A percentile compares a stretch with the other conserved stretches of the same genome.
Conservation (phyloP, 2,329 filamentous ascomycete species). For the Cercospora beticola region DNA sequence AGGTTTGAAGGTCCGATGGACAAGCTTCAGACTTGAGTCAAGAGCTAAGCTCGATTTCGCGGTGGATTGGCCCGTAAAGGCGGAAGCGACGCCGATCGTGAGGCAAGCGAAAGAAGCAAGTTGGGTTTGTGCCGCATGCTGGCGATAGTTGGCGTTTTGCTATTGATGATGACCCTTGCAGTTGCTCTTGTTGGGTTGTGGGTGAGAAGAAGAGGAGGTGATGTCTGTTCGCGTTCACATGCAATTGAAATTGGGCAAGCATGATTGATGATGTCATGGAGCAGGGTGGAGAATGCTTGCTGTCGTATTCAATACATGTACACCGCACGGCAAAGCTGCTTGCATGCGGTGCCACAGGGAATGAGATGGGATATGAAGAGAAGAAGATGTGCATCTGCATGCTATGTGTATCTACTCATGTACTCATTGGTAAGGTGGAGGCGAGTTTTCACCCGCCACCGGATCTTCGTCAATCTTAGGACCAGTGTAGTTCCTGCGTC, state of each 20-base stretch:
- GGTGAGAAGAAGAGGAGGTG: neutral
- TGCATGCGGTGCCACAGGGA: neutral
- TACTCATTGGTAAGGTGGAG: neutral
- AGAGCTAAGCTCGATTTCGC: neutral
- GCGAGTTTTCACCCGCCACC: neutral
- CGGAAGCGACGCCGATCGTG: neutral
- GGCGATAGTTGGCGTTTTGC: neutral
- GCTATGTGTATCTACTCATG: neutral
- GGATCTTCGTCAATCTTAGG: slow-evolving; percentile 39
- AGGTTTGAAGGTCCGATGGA: neutral
- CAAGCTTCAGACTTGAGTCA: neutral
- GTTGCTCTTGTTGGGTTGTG: neutral
- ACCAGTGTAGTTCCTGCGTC: slow-evolving; percentile 66
- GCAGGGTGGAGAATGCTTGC: neutral
- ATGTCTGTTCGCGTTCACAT: neutral
- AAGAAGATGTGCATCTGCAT: neutral
- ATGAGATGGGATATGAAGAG: neutral
- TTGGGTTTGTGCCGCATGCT: neutral
- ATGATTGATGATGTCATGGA: neutral
- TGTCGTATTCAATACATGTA: neutral
- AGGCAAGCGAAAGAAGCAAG: neutral
- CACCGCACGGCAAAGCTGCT: neutral
- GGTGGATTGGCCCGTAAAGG: neutral
- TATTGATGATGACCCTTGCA: neutral
- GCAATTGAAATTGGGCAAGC: neutral